Evolutionary conservation across 345 rosid species (phyloP), one percentile per base, ranked within the genome.

Genomic region (Melaleuca quinquenervia): DNA sequence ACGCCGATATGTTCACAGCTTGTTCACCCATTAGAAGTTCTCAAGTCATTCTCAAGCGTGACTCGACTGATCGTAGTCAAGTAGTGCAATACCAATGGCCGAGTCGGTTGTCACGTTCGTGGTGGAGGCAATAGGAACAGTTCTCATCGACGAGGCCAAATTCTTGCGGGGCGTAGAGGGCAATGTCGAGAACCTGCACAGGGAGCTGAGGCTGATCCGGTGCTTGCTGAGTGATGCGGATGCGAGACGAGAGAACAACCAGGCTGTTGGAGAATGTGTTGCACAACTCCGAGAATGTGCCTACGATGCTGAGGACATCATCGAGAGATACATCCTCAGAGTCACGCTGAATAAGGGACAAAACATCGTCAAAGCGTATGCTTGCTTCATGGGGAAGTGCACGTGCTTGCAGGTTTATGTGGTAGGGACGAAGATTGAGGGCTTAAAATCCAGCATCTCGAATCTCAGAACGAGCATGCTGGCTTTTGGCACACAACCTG

Each of bases 371-470:
- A 21, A 70, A 14, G 50, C 51, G 6, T 36, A n/a, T 12, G 26
- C 27, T 6, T 75, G 85, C n/a, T 84, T 85, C 22, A 56, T 87
- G 7, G 24, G 56, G 1, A 49, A 84, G 24, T 60, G 88, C 50
- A 76, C 60, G 44, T 83, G 88, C 20, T 12, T 27, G 26, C 84
- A 44, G 5, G 54, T 82, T 60, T 76, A 85, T 84, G 85, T 58
- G 52, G 88, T 89, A 60, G 91, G 91, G 15, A 50, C 64, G 0
- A 70, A 87, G 85, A 89, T 91, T 1, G 85, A 82, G 84, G 85
- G 50, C 12, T 88, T 93, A 48, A 90, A 89, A 55, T 56, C 88
- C 53, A 89, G 86, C 82, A 90, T 93, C 87, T 76, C 89, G 15
- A 87, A 85, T 84, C 87, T 90, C 49, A 87, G 89, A 10, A 2